phyloP scores from a whole-genome alignment of 164 flowering plant species.

The Litsea cubeba region DNA sequence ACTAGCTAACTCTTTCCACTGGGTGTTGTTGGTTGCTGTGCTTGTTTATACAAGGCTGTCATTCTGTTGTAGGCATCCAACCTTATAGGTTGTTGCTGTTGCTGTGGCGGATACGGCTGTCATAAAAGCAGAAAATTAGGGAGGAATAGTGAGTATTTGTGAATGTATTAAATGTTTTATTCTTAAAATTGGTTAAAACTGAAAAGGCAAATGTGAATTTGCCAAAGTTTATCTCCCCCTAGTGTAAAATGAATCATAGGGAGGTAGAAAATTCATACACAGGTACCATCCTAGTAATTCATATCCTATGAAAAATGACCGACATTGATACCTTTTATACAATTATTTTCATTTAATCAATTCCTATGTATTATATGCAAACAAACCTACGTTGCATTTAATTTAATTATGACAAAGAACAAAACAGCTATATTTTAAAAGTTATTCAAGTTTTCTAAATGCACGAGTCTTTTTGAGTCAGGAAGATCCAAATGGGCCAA shows the following conservation, averaged over 20 bases:
- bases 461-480: no score
- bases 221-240: no score
- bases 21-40: constrained; percentile 1
- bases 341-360: no score
- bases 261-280: no score
- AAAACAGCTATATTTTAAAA: neutral
- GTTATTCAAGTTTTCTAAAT: neutral
- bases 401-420: no score
- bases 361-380: no score
- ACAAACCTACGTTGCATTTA: no score
- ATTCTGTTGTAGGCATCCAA: constrained; percentile 63
- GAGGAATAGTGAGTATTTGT: neutral
- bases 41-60: constrained; percentile 52
- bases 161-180: neutral
- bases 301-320: neutral
- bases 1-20: neutral
- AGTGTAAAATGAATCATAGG: no score
- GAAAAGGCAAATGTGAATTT: no score
- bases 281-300: neutral
- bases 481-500: no score
- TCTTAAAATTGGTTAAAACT: neutral
- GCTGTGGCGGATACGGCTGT: neutral
- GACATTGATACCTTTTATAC: no score
- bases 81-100: constrained; percentile 53
- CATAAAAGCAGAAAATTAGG: neutral